Percentiles rank a stretch among this genome's conserved stretches.
Conservation (phyloP, 1,284 basidiomycete genomes). For the Sanguinoderma infundibulare region DNA sequence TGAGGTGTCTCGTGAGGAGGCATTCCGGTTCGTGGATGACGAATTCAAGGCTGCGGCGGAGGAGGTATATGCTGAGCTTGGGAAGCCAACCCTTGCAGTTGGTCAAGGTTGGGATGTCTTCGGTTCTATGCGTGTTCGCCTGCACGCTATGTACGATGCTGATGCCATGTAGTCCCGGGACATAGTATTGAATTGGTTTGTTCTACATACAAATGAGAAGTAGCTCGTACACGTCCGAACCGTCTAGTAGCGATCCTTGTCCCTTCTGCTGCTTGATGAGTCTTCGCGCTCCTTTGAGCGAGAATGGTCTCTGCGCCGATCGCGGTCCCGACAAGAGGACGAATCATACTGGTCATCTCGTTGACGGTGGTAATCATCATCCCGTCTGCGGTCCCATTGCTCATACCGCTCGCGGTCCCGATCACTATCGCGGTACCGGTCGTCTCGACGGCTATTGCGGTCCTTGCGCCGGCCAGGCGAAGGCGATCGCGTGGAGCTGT, state of each 20-base stretch:
- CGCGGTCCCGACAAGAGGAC: conserved; percentile 9
- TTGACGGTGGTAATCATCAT: conserved; percentile 19
- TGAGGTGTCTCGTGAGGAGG: too few species aligned
- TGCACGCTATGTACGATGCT: too few species aligned
- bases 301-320: conserved; percentile 10
- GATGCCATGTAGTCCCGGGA: too few species aligned
- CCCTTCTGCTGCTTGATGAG: conserved; percentile 17
- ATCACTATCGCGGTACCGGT: conserved; percentile 34
- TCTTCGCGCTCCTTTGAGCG: conserved; percentile 23
- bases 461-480: conserved; percentile 36
- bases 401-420: conserved; percentile 28
- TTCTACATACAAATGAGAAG: not conserved
- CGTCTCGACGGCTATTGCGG: conserved; percentile 30
- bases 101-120: too few species aligned
- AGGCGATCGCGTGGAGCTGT: conserved; percentile 34
- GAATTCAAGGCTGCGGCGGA: too few species aligned
- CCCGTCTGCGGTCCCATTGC: too few species aligned
- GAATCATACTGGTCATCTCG: conserved; percentile 23
- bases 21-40: too few species aligned
- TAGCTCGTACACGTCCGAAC: not conserved
- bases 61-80: too few species aligned
- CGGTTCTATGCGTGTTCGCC: too few species aligned
- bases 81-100: too few species aligned
- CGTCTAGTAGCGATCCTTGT: conserved; percentile 16
- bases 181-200: too few species aligned